Conservation (phyloP, 768 basidiomycete species). For the Leccinum longicurvipes region DNA sequence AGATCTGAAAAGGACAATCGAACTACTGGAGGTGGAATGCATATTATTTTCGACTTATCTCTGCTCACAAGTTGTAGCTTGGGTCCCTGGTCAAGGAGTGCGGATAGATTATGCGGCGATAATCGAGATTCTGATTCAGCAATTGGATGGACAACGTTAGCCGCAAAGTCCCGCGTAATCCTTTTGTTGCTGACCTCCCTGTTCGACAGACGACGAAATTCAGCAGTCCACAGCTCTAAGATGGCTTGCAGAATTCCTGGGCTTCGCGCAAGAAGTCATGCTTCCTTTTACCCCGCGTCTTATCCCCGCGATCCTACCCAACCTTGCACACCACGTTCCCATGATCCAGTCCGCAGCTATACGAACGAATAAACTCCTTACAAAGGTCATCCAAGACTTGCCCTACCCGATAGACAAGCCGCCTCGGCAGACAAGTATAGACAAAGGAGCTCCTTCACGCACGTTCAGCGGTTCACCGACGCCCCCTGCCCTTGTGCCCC, state of each 20-base stretch:
- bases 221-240: conserved; percentile 91
- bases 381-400: conserved; percentile 79
- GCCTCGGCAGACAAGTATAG: conserved; percentile 20
- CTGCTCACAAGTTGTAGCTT: conserved; percentile 44
- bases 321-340: conserved; percentile 86
- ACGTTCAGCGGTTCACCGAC: conserved; percentile 54
- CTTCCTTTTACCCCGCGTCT: conserved; percentile 92
- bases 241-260: conserved; percentile 90
- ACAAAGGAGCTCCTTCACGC: conserved; percentile 33
- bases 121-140: conserved; percentile 87
- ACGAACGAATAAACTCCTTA: conserved; percentile 81
- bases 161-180: conserved; percentile 13
- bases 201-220: conserved; percentile 72
- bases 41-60: background rate
- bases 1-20: conserved; percentile 48
- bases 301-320: conserved; percentile 89
- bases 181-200: background rate
- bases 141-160: conserved; percentile 81
- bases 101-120: conserved; percentile 88
- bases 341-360: conserved; percentile 87
- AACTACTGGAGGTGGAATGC: conserved; percentile 58
- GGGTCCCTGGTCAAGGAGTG: conserved; percentile 94
- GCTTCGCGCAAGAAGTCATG: conserved; percentile 87
- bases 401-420: conserved; percentile 64
- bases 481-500: conserved; percentile 39